These are phyloP conservation scores for Iberis pinnata DNA, from an alignment of 345 rosid species.

Conservation along the genomic window DNA sequence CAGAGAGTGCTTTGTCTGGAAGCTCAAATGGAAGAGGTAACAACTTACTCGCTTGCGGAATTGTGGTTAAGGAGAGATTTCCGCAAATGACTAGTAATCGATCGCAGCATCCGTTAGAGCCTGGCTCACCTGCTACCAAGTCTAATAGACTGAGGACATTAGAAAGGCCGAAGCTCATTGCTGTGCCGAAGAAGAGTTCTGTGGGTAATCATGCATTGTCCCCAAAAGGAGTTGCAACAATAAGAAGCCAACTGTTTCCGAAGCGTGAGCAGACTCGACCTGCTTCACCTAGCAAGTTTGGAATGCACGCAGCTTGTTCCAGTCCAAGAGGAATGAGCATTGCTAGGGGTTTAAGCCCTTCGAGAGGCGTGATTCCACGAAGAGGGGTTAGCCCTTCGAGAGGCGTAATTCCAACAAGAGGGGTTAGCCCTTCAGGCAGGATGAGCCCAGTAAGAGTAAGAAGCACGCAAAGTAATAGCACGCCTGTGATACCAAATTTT, in stretches of 20 bases:
- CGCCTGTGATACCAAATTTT: slow-evolving; percentile 52
- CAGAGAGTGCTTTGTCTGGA: slow-evolving; percentile 63
- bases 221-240: slow-evolving; percentile 44
- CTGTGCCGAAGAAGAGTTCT: slow-evolving; percentile 19
- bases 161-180: not conserved
- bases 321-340: slow-evolving; percentile 36
- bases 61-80: slow-evolving; percentile 45
- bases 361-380: too few species aligned
- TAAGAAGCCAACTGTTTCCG: slow-evolving; percentile 52
- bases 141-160: slow-evolving; percentile 33
- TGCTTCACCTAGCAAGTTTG: slow-evolving; percentile 63
- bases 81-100: slow-evolving; percentile 46
- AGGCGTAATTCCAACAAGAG: not conserved
- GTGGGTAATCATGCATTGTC: slow-evolving; percentile 50
- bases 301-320: slow-evolving; percentile 32
- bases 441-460: slow-evolving; percentile 51
- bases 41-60: slow-evolving; percentile 34
- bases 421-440: slow-evolving; percentile 30
- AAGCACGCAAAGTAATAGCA: slow-evolving; percentile 34
- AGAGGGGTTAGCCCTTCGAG: slow-evolving; percentile 3
- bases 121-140: slow-evolving; percentile 35
- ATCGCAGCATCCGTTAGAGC: slow-evolving; percentile 32
- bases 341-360: slow-evolving; percentile 14
- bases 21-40: slow-evolving; percentile 23
- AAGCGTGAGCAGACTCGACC: slow-evolving; percentile 46